Evolutionary conservation across 768 basidiomycete genomes (phyloP).

Genomic region (Dioszegia hungarica): DNA sequence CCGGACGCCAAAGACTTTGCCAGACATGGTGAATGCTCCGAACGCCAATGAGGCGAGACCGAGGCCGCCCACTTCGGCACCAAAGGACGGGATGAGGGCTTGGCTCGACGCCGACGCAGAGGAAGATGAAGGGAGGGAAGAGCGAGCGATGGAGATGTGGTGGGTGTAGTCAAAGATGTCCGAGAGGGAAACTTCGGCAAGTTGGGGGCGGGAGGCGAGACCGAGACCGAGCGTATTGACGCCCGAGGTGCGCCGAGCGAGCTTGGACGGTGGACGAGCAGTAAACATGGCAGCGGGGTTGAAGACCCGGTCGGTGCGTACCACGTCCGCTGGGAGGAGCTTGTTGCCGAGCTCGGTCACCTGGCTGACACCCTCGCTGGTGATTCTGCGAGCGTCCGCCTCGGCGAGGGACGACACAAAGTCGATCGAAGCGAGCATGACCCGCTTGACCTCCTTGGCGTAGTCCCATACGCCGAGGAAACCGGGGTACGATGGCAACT

Average conservation of each 20-base stretch:
- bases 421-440: slow-evolving; percentile 76
- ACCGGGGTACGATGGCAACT: slow-evolving; percentile 75
- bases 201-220: slow-evolving; percentile 66
- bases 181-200: slow-evolving; percentile 71
- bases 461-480: slow-evolving; percentile 79
- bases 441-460: slow-evolving; percentile 68
- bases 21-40: slow-evolving; percentile 84
- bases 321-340: slow-evolving; percentile 69
- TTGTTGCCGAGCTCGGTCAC: slow-evolving; percentile 67
- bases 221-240: slow-evolving; percentile 80
- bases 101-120: slow-evolving; percentile 13
- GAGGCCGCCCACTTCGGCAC: slow-evolving; percentile 48
- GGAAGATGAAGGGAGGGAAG: slow-evolving; percentile 52
- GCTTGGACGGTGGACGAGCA: slow-evolving; percentile 47
- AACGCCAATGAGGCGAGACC: slow-evolving; percentile 58
- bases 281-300: slow-evolving; percentile 98
- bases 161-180: slow-evolving; percentile 84
- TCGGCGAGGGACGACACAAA: slow-evolving; percentile 72
- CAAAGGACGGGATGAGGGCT: slow-evolving; percentile 54
- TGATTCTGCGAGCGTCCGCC: slow-evolving; percentile 69
- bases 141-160: slow-evolving; percentile 58
- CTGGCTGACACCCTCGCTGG: slow-evolving; percentile 61
- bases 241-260: slow-evolving; percentile 56
- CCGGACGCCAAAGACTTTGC: slow-evolving; percentile 70
- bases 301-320: slow-evolving; percentile 76